Percentiles rank a stretch among this genome's conserved stretches.
Evolutionary conservation across 2,329 filamentous ascomycete species (phyloP).

Genomic region (Calonectria montana): DNA sequence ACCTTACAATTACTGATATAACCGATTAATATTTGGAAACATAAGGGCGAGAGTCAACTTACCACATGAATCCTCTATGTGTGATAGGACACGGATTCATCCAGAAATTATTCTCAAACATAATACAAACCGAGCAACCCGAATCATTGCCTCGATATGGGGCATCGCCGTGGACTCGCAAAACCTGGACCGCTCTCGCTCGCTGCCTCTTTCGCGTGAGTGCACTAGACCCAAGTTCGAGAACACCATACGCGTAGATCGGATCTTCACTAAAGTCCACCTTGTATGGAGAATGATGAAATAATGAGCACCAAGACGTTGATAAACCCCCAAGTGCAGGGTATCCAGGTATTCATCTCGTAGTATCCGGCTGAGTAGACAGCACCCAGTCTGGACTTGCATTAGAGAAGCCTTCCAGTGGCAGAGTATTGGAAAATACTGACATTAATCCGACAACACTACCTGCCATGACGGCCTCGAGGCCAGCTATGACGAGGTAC

Average conservation of each 20-base stretch:
- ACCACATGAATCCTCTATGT: background rate
- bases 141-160: background rate
- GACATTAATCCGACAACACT: slow-evolving; percentile 85
- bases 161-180: background rate
- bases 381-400: slow-evolving; percentile 72
- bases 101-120: background rate
- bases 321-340: slow-evolving; percentile 87
- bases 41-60: too few relatives aligned
- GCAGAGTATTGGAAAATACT: slow-evolving; percentile 47
- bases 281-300: slow-evolving; percentile 93
- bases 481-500: slow-evolving; percentile 76
- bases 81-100: background rate
- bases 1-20: background rate
- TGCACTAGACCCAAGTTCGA: background rate
- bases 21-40: background rate
- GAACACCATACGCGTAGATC: background rate
- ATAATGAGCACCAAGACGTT: slow-evolving; percentile 86
- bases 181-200: too few relatives aligned
- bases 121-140: background rate
- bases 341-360: slow-evolving; percentile 94
- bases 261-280: slow-evolving; percentile 72
- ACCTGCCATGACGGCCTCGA: slow-evolving; percentile 83
- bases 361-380: slow-evolving; percentile 87
- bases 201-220: background rate
- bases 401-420: slow-evolving; percentile 26